A percentile compares a stretch with the other conserved stretches of the same genome.
Evolutionary conservation across 1,284 basidiomycete genomes (phyloP).

Genomic region (Fomitopsis pinicola): DNA sequence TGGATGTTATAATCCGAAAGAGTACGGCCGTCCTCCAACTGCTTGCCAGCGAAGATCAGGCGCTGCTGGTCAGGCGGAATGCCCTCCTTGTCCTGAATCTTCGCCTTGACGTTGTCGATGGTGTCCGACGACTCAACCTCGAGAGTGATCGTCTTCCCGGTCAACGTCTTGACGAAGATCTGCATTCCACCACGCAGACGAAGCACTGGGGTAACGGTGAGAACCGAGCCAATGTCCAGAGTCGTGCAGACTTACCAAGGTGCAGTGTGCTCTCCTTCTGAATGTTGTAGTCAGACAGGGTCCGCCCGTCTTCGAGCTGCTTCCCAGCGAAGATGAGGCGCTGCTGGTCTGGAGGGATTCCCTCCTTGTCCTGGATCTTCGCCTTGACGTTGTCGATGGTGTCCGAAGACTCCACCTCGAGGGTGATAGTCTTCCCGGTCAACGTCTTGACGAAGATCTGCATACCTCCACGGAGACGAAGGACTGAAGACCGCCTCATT

Average conservation of each 20-base stretch:
- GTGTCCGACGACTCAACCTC: conserved; percentile 27
- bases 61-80: conserved; percentile 26
- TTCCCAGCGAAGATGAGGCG: conserved; percentile 85
- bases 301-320: conserved; percentile 74
- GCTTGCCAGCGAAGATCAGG: conserved; percentile 25
- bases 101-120: conserved; percentile 26
- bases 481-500: conserved; percentile 16
- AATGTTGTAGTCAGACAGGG: conserved; percentile 38
- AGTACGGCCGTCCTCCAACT: conserved; percentile 24
- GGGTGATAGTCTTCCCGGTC: conserved; percentile 47
- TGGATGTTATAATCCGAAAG: conserved; percentile 53
- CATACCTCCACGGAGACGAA: conserved; percentile 73
- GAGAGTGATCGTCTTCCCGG: conserved; percentile 25
- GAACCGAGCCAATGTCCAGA: background rate
- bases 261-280: conserved; percentile 30
- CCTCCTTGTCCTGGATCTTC: conserved; percentile 54
- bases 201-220: conserved; percentile 15
- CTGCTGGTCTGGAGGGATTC: conserved; percentile 80
- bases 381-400: conserved; percentile 51
- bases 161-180: conserved; percentile 28
- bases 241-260: conserved; percentile 16
- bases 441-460: conserved; percentile 71
- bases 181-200: conserved; percentile 30
- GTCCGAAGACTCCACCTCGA: conserved; percentile 48
- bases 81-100: conserved; percentile 26